Percentiles rank a stretch among this genome's conserved stretches.
These are phyloP conservation scores for Epithemia pelagica DNA, from an alignment of 108 stramenopile species.

Conservation along the genomic window DNA sequence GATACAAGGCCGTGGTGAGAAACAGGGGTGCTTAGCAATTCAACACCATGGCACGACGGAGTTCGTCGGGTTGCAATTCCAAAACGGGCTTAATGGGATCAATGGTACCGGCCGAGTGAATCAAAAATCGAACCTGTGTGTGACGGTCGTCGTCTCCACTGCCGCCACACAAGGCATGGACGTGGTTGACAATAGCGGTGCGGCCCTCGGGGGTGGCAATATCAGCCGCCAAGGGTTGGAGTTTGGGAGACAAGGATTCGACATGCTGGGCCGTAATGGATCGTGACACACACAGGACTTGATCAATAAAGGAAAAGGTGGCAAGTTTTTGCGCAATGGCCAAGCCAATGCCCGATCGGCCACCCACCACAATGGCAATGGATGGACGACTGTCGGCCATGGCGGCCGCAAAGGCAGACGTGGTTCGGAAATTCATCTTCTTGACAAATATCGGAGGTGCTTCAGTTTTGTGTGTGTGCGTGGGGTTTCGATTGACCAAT, in stretches of 20 bases:
- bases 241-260: slow-evolving; percentile 7
- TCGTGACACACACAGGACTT: slow-evolving; percentile 22
- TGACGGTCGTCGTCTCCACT: background rate
- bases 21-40: slow-evolving; percentile 47
- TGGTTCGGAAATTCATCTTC: background rate
- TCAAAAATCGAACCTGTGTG: slow-evolving; percentile 32
- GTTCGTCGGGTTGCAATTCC: slow-evolving; percentile 16
- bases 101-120: slow-evolving; percentile 59
- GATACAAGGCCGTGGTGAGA: slow-evolving; percentile 47
- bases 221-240: slow-evolving; percentile 14
- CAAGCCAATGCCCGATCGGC: slow-evolving; percentile 20
- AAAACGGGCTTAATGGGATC: slow-evolving; percentile 53
- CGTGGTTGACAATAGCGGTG: slow-evolving; percentile 8
- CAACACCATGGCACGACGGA: slow-evolving; percentile 10
- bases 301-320: slow-evolving; percentile 21
- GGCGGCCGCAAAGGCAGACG: background rate
- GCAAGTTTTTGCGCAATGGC: slow-evolving; percentile 23
- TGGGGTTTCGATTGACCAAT: too few species aligned
- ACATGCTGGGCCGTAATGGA: slow-evolving; percentile 14
- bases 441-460: too few species aligned
- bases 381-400: slow-evolving; percentile 8
- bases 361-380: slow-evolving; percentile 22
- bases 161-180: background rate
- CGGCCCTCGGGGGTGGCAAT: slow-evolving; percentile 17
- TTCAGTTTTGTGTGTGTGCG: too few species aligned